A percentile compares a stretch with the other conserved stretches of the same genome.
Evolutionary conservation across 1,284 basidiomycete species (phyloP).

Genomic region (Rhodotorula sp.): DNA sequence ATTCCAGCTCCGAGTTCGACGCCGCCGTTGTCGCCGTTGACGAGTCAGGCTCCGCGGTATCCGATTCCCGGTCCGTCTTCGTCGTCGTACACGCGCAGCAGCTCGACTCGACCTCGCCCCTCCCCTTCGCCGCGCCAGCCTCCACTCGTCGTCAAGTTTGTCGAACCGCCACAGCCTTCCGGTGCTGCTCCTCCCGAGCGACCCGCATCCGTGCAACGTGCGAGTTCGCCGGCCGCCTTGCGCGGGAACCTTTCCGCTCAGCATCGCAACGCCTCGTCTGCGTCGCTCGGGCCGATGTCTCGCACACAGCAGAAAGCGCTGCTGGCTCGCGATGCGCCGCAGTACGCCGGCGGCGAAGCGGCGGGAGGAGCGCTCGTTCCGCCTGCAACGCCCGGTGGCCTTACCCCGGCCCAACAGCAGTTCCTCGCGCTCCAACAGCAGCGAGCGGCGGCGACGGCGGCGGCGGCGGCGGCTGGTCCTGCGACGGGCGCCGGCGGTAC

Average conservation of each 20-base stretch:
- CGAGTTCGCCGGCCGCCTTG: constrained; percentile 14
- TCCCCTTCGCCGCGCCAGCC: constrained; percentile 22
- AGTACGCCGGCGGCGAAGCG: neutral
- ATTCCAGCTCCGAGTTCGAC: constrained; percentile 21
- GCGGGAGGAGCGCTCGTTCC: neutral
- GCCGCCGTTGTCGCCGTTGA: constrained; percentile 28
- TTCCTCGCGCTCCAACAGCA: constrained; percentile 8
- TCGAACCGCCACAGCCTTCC: constrained; percentile 20
- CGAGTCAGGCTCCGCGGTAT: neutral
- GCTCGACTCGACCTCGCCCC: constrained; percentile 2
- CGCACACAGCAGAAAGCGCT: constrained; percentile 42
- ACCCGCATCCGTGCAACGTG: neutral
- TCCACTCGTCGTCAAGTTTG: constrained; percentile 36
- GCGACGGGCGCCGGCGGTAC: neutral
- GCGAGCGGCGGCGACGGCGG: neutral
- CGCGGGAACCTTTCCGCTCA: constrained; percentile 6
- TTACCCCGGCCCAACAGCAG: constrained; percentile 11
- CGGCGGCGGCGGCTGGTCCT: neutral
- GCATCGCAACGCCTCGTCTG: constrained; percentile 22
- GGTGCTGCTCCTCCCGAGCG: neutral
- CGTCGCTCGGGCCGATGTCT: constrained; percentile 30
- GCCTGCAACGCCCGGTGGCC: neutral
- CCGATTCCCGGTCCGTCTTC: constrained; percentile 4
- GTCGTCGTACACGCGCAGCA: neutral
- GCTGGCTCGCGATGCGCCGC: constrained; percentile 38